Percentiles rank a stretch among this genome's conserved stretches.
These are phyloP conservation scores for Mangifera indica DNA, from an alignment of 345 rosid species.

Conservation along the genomic window DNA sequence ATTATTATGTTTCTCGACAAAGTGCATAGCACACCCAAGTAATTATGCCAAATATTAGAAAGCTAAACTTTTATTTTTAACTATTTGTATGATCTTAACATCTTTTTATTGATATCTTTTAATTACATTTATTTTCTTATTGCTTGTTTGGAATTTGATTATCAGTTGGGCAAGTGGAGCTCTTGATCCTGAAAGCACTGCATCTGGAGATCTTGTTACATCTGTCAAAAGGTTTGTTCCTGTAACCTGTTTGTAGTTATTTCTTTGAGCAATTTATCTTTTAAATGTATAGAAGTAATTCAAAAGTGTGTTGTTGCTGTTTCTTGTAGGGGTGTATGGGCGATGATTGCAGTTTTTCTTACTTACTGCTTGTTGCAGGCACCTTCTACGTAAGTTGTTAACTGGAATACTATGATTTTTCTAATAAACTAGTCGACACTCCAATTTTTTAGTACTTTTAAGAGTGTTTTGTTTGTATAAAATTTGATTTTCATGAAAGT, in stretches of 20 bases:
- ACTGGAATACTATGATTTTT: background rate
- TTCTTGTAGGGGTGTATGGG: conserved; percentile 86
- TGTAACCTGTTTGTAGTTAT: conserved; percentile 15
- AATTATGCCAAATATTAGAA: background rate
- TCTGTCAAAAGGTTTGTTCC: conserved; percentile 83
- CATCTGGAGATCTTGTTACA: conserved; percentile 69
- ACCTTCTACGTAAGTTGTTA: conserved; percentile 81
- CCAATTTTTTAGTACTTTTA: background rate
- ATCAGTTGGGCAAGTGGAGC: conserved; percentile 97
- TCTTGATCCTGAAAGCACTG: conserved; percentile 70
- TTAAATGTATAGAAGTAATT: conserved; percentile 5
- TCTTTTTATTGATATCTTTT: background rate
- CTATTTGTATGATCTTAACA: background rate
- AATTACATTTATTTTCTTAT: conserved; percentile 1
- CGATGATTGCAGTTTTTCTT: conserved; percentile 97
- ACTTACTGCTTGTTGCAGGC: conserved; percentile 97
- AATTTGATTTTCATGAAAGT: background rate
- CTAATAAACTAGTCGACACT: background rate
- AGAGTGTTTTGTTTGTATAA: background rate
- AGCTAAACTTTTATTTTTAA: background rate
- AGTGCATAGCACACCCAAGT: background rate
- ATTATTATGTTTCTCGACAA: background rate
- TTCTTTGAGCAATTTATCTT: background rate
- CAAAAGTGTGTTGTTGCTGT: conserved; percentile 21
- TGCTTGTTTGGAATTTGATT: conserved; percentile 13